Evolutionary conservation across 306 rosid species (phyloP).

Genomic region (Lagenaria siceraria): DNA sequence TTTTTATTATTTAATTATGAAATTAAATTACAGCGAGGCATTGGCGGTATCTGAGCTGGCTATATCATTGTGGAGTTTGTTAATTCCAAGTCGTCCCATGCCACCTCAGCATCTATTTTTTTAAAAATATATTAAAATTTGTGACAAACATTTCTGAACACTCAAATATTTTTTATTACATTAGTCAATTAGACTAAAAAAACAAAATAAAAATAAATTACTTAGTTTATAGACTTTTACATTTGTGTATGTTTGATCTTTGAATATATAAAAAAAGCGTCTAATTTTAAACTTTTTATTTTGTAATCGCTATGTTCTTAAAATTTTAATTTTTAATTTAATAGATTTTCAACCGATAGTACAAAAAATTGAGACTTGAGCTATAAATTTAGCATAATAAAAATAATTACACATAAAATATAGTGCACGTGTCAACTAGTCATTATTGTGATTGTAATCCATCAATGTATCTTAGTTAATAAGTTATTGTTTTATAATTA

Average conservation of each 20-base stretch:
- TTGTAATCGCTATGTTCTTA: no score
- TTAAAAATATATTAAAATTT: not conserved
- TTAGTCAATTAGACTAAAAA: no score
- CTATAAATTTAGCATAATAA: no score
- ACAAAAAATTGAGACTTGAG: no score
- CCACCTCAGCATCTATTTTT: not conserved
- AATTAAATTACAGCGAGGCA: slow-evolving; percentile 6
- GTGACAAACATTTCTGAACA: not conserved
- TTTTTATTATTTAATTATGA: not conserved
- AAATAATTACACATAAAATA: not conserved
- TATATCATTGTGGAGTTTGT: slow-evolving; percentile 1
- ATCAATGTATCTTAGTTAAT: not conserved
- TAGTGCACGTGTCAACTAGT: not conserved
- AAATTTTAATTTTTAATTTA: no score
- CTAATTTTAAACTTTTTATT: no score
- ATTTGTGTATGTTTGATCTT: no score
- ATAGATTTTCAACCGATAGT: no score
- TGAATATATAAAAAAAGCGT: no score
- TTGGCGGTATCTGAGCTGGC: slow-evolving; percentile 5
- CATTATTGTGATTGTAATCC: not conserved
- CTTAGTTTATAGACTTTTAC: no score
- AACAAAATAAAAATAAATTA: no score
- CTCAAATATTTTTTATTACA: no score
- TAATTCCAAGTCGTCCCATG: slow-evolving; percentile 3
- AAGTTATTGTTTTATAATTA: not conserved